Base-by-base conservation (phyloP, 129 eudicot genomes). In the Solidago caesia region DNA sequence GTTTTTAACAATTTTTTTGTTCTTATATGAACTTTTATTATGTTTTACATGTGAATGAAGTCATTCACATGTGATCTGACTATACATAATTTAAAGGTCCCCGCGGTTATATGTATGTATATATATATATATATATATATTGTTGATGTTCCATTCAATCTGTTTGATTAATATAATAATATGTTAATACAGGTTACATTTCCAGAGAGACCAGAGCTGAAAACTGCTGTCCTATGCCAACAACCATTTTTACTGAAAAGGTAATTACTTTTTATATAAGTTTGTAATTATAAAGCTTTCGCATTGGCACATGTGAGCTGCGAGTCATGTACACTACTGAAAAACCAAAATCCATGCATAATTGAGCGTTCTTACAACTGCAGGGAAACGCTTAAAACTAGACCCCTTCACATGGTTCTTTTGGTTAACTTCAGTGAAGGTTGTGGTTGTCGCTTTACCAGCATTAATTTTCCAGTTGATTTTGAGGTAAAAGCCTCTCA, bases 161-260 rank as follows among this genome's bases (percentile, higher is more conserved):
- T n/a, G 1, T 21, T 44, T 12, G 46, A 10, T 70, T 64, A 13
- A 51, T 72, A 72, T 67, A 10, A 66, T 64, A 13, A 51, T 72
- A 72, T 67, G 65, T 45, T 79, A 33, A 82, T 81, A 27, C 79
- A 89, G 96, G 88, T 89, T 79, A 82, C 85, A 4, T 89, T 89
- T 73, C 87, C 96, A 0, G 88, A 87, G 57, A 87, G 96, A 79
- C 85, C 86, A 33, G 92, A 89, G 67, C 86, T 89, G 48, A 85
- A 87, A 85, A 68, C 79, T 29, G 92, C 96, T 62, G 26, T 79
- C 43, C 68, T 89, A 61, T 33, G 67, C 57, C 77, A 83, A 74
- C 96, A 84, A 61, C 92, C 92, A 1, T 85, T 78, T 79, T 74
- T 65, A 70, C 87, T 89, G 29, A 85, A 83, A 80, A 83, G 96